Evolutionary conservation across 345 rosid species (phyloP).

Genomic region (Melaleuca quinquenervia): DNA sequence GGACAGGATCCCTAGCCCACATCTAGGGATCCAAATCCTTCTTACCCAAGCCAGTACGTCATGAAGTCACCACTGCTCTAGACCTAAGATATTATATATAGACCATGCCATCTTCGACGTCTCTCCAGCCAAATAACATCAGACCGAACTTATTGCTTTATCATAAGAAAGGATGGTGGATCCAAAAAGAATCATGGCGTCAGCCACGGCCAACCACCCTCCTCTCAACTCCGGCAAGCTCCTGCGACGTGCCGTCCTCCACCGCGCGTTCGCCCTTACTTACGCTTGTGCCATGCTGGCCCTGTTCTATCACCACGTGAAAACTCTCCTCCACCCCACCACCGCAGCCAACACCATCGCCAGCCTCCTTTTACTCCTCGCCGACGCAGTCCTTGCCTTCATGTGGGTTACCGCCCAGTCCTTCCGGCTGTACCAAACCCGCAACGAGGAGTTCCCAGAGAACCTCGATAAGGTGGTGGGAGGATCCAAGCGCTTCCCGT

Average conservation of each 20-base stretch:
- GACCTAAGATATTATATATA: neutral
- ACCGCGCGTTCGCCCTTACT: slow-evolving; percentile 35
- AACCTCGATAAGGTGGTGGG: slow-evolving; percentile 14
- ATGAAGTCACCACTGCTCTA: neutral
- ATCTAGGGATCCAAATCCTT: no score
- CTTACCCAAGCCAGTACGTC: neutral
- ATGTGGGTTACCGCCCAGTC: slow-evolving; percentile 36
- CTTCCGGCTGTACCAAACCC: slow-evolving; percentile 28
- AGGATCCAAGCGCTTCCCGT: slow-evolving; percentile 30
- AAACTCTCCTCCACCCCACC: slow-evolving; percentile 23
- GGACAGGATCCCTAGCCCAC: no score
- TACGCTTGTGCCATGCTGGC: slow-evolving; percentile 42
- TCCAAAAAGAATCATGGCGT: neutral
- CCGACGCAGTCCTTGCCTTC: slow-evolving; percentile 64
- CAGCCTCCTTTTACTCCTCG: slow-evolving; percentile 16
- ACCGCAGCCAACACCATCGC: neutral
- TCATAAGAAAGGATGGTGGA: slow-evolving; percentile 2
- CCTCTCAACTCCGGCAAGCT: slow-evolving; percentile 28
- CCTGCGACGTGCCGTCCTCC: slow-evolving; percentile 18
- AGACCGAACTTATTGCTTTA: neutral
- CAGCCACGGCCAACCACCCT: neutral
- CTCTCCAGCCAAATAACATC: neutral
- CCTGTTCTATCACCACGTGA: slow-evolving; percentile 34
- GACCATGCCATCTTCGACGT: neutral
- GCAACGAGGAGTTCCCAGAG: slow-evolving; percentile 35